Evolutionary conservation across 2,329 filamentous ascomycete genomes (phyloP), one percentile per base, ranked within the genome.

Genomic region (Colletotrichum chlorophyti): DNA sequence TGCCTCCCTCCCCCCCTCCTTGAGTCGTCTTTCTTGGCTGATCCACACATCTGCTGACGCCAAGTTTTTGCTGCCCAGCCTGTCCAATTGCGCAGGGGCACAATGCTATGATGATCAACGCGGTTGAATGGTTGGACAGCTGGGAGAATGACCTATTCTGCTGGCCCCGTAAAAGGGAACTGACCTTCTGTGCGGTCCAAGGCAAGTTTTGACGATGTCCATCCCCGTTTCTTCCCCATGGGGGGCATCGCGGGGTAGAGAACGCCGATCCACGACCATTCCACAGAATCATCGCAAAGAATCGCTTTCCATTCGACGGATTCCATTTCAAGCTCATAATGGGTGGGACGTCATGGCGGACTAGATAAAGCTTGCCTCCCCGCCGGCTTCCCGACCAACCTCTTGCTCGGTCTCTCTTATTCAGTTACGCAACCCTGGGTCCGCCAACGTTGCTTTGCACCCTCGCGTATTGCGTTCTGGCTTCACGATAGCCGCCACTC

Each of bases 11-110:
- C 11, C 37, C 35, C 38, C 40, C 47, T 27, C 26, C 38, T 38
- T 32, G n/a, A n/a, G 32, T 32, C 15, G 40, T 37, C 21, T 27
- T 43, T 55, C 55, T 59, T 59, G 55, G 55, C 55, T 59, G 37
- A 55, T 59, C 55, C 55, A 59, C 55, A 55, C 51, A 55, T 59
- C 51, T 59, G 55, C 55, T 59, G 55, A 59, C 51, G 55, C 55
- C 55, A 55, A 59, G 55, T 53, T 19, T 53, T 43, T 35, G 34
- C 55, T 55, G 38, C 37, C 55, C 43, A 48, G 46, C 19, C 37
- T 37, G 24, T 29, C 43, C 51, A 55, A 55, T 27, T 55, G 26
- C 31, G 21, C 38, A 50, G 43, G 55, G 55, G 31, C 32, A 15
- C 3, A 41, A 32, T 31, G 15, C 14, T 32, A 26, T 41, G 21